Base-by-base conservation (phyloP, 148 eudicot species). In the Fagopyrum esculentum region DNA sequence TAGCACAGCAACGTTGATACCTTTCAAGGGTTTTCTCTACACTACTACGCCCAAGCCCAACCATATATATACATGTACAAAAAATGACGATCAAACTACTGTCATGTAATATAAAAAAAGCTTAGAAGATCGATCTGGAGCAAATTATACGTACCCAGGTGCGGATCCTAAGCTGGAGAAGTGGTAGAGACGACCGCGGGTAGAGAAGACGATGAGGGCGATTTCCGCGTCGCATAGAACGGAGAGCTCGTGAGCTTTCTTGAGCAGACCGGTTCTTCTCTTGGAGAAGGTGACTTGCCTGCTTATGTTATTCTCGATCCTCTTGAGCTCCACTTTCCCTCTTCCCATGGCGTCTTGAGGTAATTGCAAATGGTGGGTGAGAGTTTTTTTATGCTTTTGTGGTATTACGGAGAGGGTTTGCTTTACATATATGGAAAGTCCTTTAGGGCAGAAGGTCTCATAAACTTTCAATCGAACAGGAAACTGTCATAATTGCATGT, bases 241-340 rank as follows among this genome's bases (percentile, higher is more conserved):
- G 3, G 74, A 71, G 13, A 71, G 74, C 55, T 71, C 74, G 15
- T 71, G 47, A 71, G 74, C 74, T 47, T 71, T 71, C 74, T 71
- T 71, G 17, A 71, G 74, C 11, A 71, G 54, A 6, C 74, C 74
- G 45, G 54, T 45, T 49, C 74, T 71, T 49, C 74, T 71, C 74
- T 71, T 71, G 29, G 74, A 71, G 55, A 71, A 71, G 6, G 74
- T 71, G 51, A 71, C 74, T 19, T 71, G 74, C 40, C 74, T 71
- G 17, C 74, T 71, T 0, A 71, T 71, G 74, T 71, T 71, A 35
- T 71, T 71, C 74, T 71, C 74, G 9, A 71, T 71, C 35, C 74
- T 47, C 74, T 47, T 71, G 45, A 71, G 74, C 74, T 71, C 74
- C 74, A 71, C 74, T 16, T 71, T 71, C 13, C 74, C 74, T 71